A percentile compares a stretch with the other conserved stretches of the same genome.
These are phyloP conservation scores for Drechslerella coelobrocha DNA, from an alignment of 2,329 filamentous ascomycete genomes.

Conservation along the genomic window DNA sequence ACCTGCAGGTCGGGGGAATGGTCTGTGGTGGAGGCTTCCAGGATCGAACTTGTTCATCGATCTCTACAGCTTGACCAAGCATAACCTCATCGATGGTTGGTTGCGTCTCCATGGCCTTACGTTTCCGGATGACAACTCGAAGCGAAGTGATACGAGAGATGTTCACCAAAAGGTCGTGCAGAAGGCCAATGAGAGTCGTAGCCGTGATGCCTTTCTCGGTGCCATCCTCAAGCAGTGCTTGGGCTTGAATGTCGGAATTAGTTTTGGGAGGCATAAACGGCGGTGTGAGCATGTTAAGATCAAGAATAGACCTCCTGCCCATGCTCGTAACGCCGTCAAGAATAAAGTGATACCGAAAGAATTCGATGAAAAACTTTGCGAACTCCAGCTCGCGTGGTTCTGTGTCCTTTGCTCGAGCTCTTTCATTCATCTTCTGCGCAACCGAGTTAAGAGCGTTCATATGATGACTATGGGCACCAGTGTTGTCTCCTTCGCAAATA, in stretches of 20 bases:
- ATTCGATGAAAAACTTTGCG: slow-evolving; percentile 44
- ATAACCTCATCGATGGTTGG: slow-evolving; percentile 76
- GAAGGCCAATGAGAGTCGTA: slow-evolving; percentile 75
- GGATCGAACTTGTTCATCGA: slow-evolving; percentile 74
- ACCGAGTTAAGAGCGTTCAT: slow-evolving; percentile 37
- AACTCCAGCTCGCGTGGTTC: slow-evolving; percentile 39
- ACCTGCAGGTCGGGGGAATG: slow-evolving; percentile 62
- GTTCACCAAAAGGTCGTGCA: slow-evolving; percentile 79
- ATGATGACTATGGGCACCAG: slow-evolving; percentile 36
- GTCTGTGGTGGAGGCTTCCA: slow-evolving; percentile 71
- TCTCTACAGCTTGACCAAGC: slow-evolving; percentile 74
- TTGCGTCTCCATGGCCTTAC: slow-evolving; percentile 69
- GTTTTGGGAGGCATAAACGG: slow-evolving; percentile 29
- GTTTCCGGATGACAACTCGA: slow-evolving; percentile 73
- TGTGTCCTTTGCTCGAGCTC: slow-evolving; percentile 27
- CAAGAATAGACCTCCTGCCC: slow-evolving; percentile 17
- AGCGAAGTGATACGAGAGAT: slow-evolving; percentile 80
- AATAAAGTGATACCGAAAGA: slow-evolving; percentile 44
- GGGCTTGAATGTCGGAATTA: slow-evolving; percentile 10
- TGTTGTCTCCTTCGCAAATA: slow-evolving; percentile 66
- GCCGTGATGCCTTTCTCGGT: slow-evolving; percentile 60
- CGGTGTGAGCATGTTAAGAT: slow-evolving; percentile 22
- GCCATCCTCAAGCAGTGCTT: slow-evolving; percentile 13
- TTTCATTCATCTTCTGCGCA: slow-evolving; percentile 35
- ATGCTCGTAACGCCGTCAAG: slow-evolving; percentile 45